Evolutionary conservation across 129 eudicot genomes (phyloP).

Genomic region (Flaveria brownii): DNA sequence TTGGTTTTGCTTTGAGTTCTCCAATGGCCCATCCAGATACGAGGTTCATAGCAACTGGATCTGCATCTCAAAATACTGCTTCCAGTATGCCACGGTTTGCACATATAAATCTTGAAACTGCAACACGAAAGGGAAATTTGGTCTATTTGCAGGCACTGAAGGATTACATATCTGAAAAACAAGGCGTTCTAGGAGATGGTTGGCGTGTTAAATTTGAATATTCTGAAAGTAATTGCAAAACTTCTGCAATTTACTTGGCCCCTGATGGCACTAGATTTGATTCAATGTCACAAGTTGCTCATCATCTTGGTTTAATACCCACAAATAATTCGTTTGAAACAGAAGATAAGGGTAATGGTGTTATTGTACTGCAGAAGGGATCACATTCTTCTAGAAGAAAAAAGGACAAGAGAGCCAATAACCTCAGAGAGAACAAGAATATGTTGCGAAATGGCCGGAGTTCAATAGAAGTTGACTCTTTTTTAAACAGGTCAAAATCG

Average conservation of each 20-base stretch:
- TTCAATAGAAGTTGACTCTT: constrained; percentile 30
- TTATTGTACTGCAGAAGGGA: constrained; percentile 26
- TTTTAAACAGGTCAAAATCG: constrained; percentile 31
- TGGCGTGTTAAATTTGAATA: constrained; percentile 57
- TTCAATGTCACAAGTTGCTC: constrained; percentile 61
- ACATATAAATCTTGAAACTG: constrained; percentile 35
- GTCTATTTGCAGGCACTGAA: constrained; percentile 53
- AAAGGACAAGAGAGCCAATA: constrained; percentile 33
- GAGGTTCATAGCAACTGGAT: constrained; percentile 39
- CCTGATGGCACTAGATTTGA: constrained; percentile 54
- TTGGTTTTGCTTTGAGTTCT: constrained; percentile 37
- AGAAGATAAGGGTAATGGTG: constrained; percentile 31
- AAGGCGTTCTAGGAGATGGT: constrained; percentile 48
- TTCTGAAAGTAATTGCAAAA: constrained; percentile 36
- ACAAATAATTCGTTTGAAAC: constrained; percentile 28
- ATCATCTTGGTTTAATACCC: constrained; percentile 47
- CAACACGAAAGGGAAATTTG: constrained; percentile 36
- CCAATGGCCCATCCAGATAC: constrained; percentile 40
- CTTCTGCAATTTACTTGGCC: constrained; percentile 52
- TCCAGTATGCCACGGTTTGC: constrained; percentile 31
- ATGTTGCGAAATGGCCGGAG: constrained; percentile 16
- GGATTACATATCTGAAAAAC: constrained; percentile 48
- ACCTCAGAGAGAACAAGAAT: constrained; percentile 22
- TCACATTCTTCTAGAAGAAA: constrained; percentile 42
- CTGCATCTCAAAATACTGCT: constrained; percentile 38